These are phyloP conservation scores for Kazachstania psychrophila DNA, from an alignment of 805 yeast genomes.

Conservation along the genomic window DNA sequence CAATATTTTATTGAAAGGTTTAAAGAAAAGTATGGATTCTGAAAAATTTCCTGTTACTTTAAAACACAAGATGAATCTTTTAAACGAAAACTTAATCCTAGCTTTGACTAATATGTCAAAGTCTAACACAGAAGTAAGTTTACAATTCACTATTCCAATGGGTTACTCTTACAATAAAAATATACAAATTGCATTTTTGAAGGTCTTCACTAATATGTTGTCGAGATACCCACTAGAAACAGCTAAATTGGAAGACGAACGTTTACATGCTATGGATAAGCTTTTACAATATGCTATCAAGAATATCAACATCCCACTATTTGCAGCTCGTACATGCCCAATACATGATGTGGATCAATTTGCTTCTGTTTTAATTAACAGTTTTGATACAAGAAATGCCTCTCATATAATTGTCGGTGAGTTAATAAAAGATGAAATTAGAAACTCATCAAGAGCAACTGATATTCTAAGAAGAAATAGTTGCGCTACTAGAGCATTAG, in stretches of 20 bases:
- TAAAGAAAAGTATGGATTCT: constrained; percentile 31
- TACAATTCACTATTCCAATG: constrained; percentile 65
- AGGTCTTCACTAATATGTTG: constrained; percentile 64
- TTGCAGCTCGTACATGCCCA: constrained; percentile 55
- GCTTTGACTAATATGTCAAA: constrained; percentile 62
- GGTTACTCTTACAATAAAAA: constrained; percentile 62
- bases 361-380: constrained; percentile 53
- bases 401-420: constrained; percentile 42
- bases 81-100: constrained; percentile 54
- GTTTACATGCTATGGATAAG: constrained; percentile 21
- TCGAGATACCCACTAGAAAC: constrained; percentile 26
- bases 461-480: constrained; percentile 76
- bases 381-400: constrained; percentile 40
- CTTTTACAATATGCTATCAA: constrained; percentile 29
- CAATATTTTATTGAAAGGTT: constrained; percentile 43
- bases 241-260: constrained; percentile 22
- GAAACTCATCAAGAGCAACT: constrained; percentile 48
- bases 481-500: constrained; percentile 68
- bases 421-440: constrained; percentile 54
- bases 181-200: constrained; percentile 63
- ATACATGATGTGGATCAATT: constrained; percentile 60
- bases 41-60: constrained; percentile 32
- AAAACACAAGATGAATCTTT: constrained; percentile 44
- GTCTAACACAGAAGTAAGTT: constrained; percentile 68
- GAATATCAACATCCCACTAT: constrained; percentile 38